phyloP scores from a whole-genome alignment of 164 flowering plant species.

The Aristolochia contorta region DNA sequence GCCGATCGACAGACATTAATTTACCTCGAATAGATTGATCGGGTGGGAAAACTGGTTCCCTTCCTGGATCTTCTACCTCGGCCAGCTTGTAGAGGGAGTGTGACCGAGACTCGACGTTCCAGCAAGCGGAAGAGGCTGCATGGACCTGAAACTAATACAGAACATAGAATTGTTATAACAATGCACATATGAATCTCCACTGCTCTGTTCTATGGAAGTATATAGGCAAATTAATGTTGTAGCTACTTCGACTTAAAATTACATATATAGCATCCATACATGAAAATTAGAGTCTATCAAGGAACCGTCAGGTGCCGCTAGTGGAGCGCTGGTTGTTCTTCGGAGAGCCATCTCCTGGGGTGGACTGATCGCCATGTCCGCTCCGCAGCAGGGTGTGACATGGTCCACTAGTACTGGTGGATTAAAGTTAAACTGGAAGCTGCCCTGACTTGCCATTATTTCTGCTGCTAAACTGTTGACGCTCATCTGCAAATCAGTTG shows the following conservation, averaged over 20 bases:
- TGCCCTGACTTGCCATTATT: constrained; percentile 32
- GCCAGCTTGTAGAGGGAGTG: constrained; percentile 44
- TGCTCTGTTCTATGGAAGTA: no score
- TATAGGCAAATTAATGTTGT: no score
- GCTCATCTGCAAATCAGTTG: constrained; percentile 6
- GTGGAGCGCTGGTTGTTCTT: constrained; percentile 54
- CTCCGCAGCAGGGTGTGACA: constrained; percentile 28
- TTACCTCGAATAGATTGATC: constrained; percentile 30
- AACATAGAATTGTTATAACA: no score
- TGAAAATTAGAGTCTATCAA: constrained; percentile 29
- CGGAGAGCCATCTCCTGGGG: constrained; percentile 36
- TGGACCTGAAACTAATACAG: no score
- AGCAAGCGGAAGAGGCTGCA: constrained; percentile 14
- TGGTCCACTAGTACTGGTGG: constrained; percentile 39
- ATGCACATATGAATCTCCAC: no score
- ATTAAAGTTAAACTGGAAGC: constrained; percentile 35
- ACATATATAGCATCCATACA: no score
- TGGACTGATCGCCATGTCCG: constrained; percentile 37
- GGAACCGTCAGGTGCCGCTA: constrained; percentile 37
- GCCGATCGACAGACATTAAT: not conserved
- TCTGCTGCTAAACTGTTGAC: constrained; percentile 31
- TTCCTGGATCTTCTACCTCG: constrained; percentile 44
- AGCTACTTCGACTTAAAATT: no score
- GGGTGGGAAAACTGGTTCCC: constrained; percentile 35
- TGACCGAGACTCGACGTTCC: constrained; percentile 48